Conservation (phyloP, 164 flowering plant genomes). For the Tetracentron sinense region DNA sequence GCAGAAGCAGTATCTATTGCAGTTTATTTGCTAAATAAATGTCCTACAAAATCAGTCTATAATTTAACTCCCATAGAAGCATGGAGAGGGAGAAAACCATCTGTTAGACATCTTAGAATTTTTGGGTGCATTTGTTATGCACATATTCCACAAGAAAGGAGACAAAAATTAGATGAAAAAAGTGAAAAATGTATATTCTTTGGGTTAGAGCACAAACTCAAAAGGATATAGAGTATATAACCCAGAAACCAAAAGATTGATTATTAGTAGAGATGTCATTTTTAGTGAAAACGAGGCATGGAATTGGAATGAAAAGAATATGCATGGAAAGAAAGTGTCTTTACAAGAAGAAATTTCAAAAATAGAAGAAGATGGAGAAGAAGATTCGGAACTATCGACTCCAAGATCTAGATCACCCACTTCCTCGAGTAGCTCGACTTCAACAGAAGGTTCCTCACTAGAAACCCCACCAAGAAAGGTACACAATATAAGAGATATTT, state of each 20-base stretch:
- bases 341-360: background rate
- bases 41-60: constrained; percentile 6
- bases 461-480: background rate
- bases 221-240: constrained; percentile 9
- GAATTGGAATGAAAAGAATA: background rate
- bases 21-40: constrained; percentile 1
- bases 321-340: background rate
- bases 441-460: no score
- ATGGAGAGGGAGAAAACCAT: constrained; percentile 12
- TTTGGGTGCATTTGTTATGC: constrained; percentile 13
- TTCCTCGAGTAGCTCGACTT: background rate
- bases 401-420: background rate
- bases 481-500: background rate
- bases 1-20: background rate
- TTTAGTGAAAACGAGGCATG: background rate
- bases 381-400: no score
- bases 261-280: constrained; percentile 1
- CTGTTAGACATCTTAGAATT: background rate
- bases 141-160: background rate
- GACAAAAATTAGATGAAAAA: constrained; percentile 11
- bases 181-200: constrained; percentile 11
- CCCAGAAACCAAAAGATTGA: background rate
- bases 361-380: background rate
- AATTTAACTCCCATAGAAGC: constrained; percentile 13
- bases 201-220: constrained; percentile 6